These are phyloP conservation scores for Dictyostelium firmibasis DNA, from an alignment of 78 protist genomes.

Conservation along the genomic window DNA sequence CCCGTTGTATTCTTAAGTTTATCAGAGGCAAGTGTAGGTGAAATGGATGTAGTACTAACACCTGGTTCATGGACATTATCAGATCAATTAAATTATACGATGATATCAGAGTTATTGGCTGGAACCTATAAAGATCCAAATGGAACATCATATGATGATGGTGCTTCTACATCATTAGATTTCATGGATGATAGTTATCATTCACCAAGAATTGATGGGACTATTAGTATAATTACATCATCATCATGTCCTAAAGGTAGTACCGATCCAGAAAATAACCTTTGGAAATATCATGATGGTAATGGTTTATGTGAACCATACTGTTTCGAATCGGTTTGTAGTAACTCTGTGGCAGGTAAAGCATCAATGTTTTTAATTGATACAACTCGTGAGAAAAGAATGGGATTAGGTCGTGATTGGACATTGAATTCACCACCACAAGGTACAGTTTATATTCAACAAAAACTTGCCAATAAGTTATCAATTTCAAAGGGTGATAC, in stretches of 20 bases:
- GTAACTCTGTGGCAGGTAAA: not conserved
- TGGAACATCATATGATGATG: not conserved
- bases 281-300: slow-evolving; percentile 34
- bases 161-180: not conserved
- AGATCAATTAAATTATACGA: slow-evolving; percentile 65
- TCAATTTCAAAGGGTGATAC: slow-evolving; percentile 28
- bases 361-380: slow-evolving; percentile 32
- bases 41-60: not conserved
- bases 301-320: slow-evolving; percentile 25
- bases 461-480: slow-evolving; percentile 2
- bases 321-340: slow-evolving; percentile 44
- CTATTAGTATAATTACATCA: not conserved
- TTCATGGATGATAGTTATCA: not conserved
- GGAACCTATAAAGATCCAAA: not conserved
- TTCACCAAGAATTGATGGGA: slow-evolving; percentile 26
- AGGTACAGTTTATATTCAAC: slow-evolving; percentile 44
- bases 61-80: slow-evolving; percentile 22
- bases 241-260: slow-evolving; percentile 48
- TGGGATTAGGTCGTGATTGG: slow-evolving; percentile 82
- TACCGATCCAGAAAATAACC: not conserved
- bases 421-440: not conserved
- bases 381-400: slow-evolving; percentile 51
- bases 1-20: slow-evolving; percentile 80
- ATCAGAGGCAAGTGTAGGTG: slow-evolving; percentile 65
- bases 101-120: slow-evolving; percentile 23